These are phyloP conservation scores for Epichloe sp. DNA, from an alignment of 2,329 filamentous ascomycete genomes.

Conservation along the genomic window DNA sequence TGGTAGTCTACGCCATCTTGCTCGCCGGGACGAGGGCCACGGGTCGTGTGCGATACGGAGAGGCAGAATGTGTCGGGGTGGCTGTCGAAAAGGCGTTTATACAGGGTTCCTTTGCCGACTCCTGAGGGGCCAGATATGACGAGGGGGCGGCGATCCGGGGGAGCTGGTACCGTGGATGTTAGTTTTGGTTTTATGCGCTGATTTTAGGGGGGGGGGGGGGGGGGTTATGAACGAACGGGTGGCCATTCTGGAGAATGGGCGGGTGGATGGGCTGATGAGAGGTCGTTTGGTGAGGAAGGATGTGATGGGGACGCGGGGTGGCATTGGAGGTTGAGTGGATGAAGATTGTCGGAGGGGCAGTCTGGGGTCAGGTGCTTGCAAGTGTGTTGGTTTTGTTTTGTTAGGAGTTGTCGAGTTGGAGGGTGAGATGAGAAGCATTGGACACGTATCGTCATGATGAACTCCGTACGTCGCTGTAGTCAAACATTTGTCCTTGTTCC, in stretches of 20 bases:
- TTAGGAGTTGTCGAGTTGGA: too few species aligned
- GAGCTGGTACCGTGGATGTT: conserved; percentile 9
- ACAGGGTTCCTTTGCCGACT: conserved; percentile 69
- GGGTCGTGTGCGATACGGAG: conserved; percentile 66
- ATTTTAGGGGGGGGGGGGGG: background rate
- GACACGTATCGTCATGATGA: too few species aligned
- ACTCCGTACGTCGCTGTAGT: too few species aligned
- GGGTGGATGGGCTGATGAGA: conserved; percentile 2
- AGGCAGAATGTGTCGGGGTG: conserved; percentile 39
- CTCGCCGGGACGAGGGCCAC: conserved; percentile 62
- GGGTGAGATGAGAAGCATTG: too few species aligned
- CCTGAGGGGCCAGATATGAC: conserved; percentile 69
- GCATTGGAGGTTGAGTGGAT: conserved; percentile 5
- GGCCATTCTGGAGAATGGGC: conserved; percentile 11
- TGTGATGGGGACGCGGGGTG: conserved; percentile 1
- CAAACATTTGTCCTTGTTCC: too few species aligned
- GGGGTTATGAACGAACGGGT: conserved; percentile 7
- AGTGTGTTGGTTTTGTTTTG: too few species aligned
- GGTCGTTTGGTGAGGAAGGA: background rate
- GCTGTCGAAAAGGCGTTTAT: conserved; percentile 52
- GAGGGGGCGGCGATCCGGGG: conserved; percentile 47
- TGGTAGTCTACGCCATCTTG: conserved; percentile 68
- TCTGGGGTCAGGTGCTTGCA: too few species aligned
- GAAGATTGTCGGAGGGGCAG: background rate
- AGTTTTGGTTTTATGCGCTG: background rate